These are phyloP conservation scores for Colletotrichum sp. DNA, from an alignment of 2,329 filamentous ascomycete species.

Conservation along the genomic window DNA sequence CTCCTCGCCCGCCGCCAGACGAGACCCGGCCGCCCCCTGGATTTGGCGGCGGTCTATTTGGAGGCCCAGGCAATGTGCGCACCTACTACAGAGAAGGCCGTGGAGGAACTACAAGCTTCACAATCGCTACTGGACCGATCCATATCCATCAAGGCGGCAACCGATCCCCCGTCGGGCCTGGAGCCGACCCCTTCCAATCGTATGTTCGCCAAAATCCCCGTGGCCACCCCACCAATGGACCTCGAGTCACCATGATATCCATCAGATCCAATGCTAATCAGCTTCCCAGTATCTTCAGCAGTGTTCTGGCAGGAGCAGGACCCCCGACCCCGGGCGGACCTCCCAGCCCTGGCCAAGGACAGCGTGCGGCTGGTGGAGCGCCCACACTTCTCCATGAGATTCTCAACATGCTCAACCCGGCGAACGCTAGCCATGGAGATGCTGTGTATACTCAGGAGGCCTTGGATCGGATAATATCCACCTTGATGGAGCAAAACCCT, in stretches of 20 bases:
- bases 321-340: slow-evolving; percentile 34
- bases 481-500: slow-evolving; percentile 84
- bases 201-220: slow-evolving; percentile 35
- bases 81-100: slow-evolving; percentile 40
- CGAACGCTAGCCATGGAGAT: slow-evolving; percentile 69
- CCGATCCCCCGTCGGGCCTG: slow-evolving; percentile 6
- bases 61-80: slow-evolving; percentile 36
- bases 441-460: slow-evolving; percentile 91
- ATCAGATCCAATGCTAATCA: slow-evolving; percentile 34
- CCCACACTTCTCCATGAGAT: slow-evolving; percentile 53
- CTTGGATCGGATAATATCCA: slow-evolving; percentile 84
- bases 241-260: slow-evolving; percentile 19
- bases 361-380: slow-evolving; percentile 2
- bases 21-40: slow-evolving; percentile 21
- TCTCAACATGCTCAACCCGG: slow-evolving; percentile 58
- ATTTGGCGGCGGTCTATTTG: slow-evolving; percentile 23
- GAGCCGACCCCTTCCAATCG: slow-evolving; percentile 52
- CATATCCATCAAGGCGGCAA: slow-evolving; percentile 23
- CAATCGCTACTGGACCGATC: slow-evolving; percentile 47
- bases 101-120: slow-evolving; percentile 52
- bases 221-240: slow-evolving; percentile 5
- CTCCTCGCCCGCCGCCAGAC: not conserved
- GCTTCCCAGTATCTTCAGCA: slow-evolving; percentile 48
- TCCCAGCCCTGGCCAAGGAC: slow-evolving; percentile 2
- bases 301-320: slow-evolving; percentile 45